Conservation (phyloP, 192 early-diverging fungal species). For the Coemansia sp. region DNA sequence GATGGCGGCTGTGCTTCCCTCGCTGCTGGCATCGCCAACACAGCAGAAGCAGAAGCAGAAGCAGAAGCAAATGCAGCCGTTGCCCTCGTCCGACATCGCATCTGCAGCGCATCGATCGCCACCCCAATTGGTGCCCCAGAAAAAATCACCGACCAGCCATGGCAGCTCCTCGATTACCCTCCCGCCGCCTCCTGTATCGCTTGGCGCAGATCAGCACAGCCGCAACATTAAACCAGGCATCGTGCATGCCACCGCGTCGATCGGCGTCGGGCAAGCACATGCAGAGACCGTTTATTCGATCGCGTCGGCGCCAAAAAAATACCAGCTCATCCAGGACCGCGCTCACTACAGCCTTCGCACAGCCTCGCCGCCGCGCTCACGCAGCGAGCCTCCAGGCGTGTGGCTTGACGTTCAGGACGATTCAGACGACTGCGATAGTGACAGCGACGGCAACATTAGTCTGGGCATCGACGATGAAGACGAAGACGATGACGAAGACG, state of each 20-base stretch:
- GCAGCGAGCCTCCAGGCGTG: slow-evolving; percentile 46
- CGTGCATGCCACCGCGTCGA: background rate
- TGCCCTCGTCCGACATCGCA: background rate
- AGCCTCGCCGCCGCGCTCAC: slow-evolving; percentile 31
- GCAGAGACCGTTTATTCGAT: background rate
- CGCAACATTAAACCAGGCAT: background rate
- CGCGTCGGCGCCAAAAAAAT: slow-evolving; percentile 16
- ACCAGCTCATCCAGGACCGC: slow-evolving; percentile 33
- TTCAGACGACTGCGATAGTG: slow-evolving; percentile 9
- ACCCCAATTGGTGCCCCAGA: slow-evolving; percentile 2
- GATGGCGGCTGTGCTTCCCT: background rate
- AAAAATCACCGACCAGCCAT: background rate
- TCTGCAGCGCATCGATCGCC: slow-evolving; percentile 1
- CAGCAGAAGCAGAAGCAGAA: background rate
- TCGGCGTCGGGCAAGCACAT: background rate
- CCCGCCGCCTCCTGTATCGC: slow-evolving; percentile 5
- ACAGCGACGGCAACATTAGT: slow-evolving; percentile 10
- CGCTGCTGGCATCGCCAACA: background rate
- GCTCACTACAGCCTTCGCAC: slow-evolving; percentile 35
- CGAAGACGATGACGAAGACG: slow-evolving; percentile 2
- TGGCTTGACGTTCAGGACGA: slow-evolving; percentile 52
- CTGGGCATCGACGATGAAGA: too few relatives aligned
- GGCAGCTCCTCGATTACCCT: background rate
- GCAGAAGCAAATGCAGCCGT: background rate
- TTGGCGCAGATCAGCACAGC: slow-evolving; percentile 1